These are phyloP conservation scores for Dendrobium nobile DNA, from an alignment of 106 monocot genomes.

Conservation along the genomic window DNA sequence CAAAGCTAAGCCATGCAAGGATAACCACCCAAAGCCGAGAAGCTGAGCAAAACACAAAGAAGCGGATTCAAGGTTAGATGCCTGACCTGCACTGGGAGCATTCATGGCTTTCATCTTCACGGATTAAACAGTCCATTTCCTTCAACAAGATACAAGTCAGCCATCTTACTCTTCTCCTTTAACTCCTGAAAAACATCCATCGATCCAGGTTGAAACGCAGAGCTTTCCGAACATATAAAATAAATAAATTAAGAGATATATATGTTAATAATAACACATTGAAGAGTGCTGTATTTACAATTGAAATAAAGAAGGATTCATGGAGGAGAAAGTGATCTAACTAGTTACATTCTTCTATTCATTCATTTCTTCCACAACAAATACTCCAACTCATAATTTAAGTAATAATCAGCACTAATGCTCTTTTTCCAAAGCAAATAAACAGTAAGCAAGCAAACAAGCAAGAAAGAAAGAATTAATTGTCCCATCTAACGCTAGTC, in stretches of 20 bases:
- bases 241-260: background rate
- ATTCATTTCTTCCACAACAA: background rate
- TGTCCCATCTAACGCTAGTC: background rate
- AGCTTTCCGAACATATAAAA: background rate
- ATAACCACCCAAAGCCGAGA: background rate
- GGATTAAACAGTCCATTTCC: too few relatives aligned
- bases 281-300: background rate
- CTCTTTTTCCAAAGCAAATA: background rate
- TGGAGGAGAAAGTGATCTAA: background rate
- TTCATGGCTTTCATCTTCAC: background rate
- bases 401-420: background rate
- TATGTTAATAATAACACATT: background rate
- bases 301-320: background rate
- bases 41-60: too few relatives aligned
- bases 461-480: conserved; percentile 4
- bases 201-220: background rate
- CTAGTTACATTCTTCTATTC: background rate
- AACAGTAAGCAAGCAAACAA: background rate
- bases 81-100: conserved; percentile 1
- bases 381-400: background rate
- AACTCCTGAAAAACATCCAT: background rate
- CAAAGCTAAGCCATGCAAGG: background rate
- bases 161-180: background rate
- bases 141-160: background rate
- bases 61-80: background rate